Conservation (phyloP, 176 grass and related monocot species). For the Puya raimondii region DNA sequence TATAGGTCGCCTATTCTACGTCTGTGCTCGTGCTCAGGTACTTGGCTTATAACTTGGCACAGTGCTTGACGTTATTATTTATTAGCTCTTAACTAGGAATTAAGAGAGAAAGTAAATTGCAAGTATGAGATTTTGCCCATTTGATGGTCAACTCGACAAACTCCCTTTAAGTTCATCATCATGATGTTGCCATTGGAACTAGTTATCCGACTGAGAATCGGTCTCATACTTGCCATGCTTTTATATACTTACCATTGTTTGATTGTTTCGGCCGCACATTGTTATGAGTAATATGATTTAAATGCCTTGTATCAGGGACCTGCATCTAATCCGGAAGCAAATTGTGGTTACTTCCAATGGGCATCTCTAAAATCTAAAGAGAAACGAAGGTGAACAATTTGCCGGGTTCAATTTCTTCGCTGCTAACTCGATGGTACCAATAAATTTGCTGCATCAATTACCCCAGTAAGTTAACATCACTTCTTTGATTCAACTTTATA, state of each 20-base stretch:
- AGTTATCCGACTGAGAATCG: too few species aligned
- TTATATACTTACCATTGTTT: background rate
- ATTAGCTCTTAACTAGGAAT: background rate
- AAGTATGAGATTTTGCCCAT: too few species aligned
- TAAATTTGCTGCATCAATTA: too few species aligned
- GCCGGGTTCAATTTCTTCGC: background rate
- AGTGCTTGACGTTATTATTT: background rate
- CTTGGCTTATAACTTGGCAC: background rate
- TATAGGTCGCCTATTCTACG: conserved; percentile 83
- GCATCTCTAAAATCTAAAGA: conserved; percentile 66
- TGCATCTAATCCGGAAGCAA: conserved; percentile 76
- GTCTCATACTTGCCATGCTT: background rate
- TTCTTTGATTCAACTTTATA: too few species aligned
- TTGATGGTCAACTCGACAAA: too few species aligned
- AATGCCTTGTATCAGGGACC: conserved; percentile 48
- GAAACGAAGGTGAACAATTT: conserved; percentile 22
- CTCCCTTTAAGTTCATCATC: too few species aligned
- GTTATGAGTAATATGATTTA: background rate
- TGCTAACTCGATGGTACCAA: background rate
- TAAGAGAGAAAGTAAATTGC: too few species aligned
- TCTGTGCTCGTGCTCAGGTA: conserved; percentile 92
- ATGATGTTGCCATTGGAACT: too few species aligned
- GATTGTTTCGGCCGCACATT: background rate
- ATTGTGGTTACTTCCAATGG: conserved; percentile 90
- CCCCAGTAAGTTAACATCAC: too few species aligned